Evolutionary conservation across 805 yeast genomes (phyloP).

Genomic region (Blastobotrys attinorum): DNA sequence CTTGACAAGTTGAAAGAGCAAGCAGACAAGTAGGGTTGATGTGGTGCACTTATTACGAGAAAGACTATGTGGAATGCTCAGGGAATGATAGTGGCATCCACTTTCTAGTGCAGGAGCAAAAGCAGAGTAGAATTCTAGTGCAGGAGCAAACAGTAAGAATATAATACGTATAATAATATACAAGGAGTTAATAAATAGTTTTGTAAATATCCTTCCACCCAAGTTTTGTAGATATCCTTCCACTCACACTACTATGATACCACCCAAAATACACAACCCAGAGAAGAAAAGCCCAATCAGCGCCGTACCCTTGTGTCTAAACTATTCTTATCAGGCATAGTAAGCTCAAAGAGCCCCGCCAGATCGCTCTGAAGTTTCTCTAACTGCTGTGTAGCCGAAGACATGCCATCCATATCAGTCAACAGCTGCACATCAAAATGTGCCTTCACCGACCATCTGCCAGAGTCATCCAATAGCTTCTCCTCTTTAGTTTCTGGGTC

Average conservation of each 20-base stretch:
- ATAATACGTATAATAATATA: not conserved
- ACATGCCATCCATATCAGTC: slow-evolving; percentile 67
- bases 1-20: slow-evolving; percentile 21
- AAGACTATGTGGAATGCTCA: no score
- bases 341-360: slow-evolving; percentile 57
- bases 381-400: slow-evolving; percentile 56
- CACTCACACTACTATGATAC: no score
- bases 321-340: slow-evolving; percentile 65
- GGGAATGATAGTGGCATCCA: no score
- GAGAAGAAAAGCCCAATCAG: no score
- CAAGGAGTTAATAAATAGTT: not conserved
- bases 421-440: slow-evolving; percentile 62
- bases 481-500: slow-evolving; percentile 6
- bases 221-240: not conserved
- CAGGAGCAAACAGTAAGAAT: not conserved
- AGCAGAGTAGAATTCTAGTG: no score
- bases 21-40: no score
- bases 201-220: not conserved
- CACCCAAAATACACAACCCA: no score
- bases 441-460: slow-evolving; percentile 40
- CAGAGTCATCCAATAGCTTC: slow-evolving; percentile 23
- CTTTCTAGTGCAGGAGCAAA: no score
- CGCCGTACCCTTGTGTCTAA: slow-evolving; percentile 68
- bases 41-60: no score
- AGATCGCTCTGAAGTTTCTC: slow-evolving; percentile 56